Percentiles rank a stretch among this genome's conserved stretches.
phyloP scores from a whole-genome alignment of 2,329 filamentous ascomycete species.

The Alternaria alternata region DNA sequence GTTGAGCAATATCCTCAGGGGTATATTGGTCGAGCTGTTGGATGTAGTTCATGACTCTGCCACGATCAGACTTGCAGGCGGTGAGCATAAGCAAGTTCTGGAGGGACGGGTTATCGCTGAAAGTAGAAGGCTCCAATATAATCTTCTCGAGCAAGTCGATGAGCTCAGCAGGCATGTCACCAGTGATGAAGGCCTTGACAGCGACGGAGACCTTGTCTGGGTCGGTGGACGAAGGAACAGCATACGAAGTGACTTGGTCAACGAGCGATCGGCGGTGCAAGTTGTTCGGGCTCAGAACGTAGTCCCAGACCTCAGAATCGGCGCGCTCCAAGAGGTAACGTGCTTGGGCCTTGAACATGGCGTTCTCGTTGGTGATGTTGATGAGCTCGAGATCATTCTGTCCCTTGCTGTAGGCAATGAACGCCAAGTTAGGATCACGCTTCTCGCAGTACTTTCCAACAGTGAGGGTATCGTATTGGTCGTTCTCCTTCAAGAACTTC shows the following conservation, averaged over 20 bases:
- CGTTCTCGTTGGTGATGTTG: constrained; percentile 98
- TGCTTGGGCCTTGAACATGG: constrained; percentile 99
- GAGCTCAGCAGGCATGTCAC: constrained; percentile 89
- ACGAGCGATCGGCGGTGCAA: constrained; percentile 91
- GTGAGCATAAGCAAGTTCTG: constrained; percentile 97
- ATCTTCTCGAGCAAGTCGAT: constrained; percentile 99
- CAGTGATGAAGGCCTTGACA: constrained; percentile 89
- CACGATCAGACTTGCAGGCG: constrained; percentile 94
- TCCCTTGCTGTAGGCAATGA: constrained; percentile 94
- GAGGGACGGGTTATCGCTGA: constrained; percentile 95
- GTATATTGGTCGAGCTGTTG: constrained; percentile 89
- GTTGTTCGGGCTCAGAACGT: constrained; percentile 95
- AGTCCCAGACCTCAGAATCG: constrained; percentile 90
- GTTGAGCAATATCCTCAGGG: constrained; percentile 87
- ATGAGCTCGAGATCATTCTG: constrained; percentile 97
- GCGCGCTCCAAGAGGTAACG: constrained; percentile 92
- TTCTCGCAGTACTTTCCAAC: constrained; percentile 99
- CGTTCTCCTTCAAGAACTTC: constrained; percentile 96
- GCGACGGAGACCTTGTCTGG: constrained; percentile 95
- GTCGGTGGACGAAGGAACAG: constrained; percentile 83
- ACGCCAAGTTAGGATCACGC: constrained; percentile 93
- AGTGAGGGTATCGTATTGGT: constrained; percentile 89
- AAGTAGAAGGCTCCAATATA: constrained; percentile 97
- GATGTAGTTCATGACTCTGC: constrained; percentile 94
- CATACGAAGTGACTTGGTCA: constrained; percentile 94